Percentiles rank a stretch among this genome's conserved stretches.
phyloP scores from a whole-genome alignment of 2,329 filamentous ascomycete genomes.

The Lizonia empirigonia region DNA sequence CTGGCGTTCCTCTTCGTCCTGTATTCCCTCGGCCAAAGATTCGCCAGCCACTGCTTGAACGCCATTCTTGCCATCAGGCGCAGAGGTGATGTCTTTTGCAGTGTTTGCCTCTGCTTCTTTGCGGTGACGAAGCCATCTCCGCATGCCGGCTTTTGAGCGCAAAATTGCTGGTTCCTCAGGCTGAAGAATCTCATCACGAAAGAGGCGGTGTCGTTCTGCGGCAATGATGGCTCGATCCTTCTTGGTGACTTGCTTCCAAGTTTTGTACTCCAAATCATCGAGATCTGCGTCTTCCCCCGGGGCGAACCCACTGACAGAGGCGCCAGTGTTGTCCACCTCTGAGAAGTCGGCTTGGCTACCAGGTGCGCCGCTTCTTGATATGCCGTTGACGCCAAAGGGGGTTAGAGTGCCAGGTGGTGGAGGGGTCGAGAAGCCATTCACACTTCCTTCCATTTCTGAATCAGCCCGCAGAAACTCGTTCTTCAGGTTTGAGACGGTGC shows the following conservation, averaged over 20 bases:
- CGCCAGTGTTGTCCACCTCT: constrained; percentile 77
- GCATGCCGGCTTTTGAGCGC: constrained; percentile 85
- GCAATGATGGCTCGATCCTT: constrained; percentile 88
- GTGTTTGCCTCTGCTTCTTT: constrained; percentile 62
- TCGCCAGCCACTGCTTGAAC: constrained; percentile 64
- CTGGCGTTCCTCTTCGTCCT: constrained; percentile 75
- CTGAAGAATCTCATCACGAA: constrained; percentile 84
- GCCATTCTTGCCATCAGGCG: constrained; percentile 53
- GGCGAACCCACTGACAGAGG: constrained; percentile 69
- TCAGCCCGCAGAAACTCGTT: constrained; percentile 65
- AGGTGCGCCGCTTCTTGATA: constrained; percentile 60
- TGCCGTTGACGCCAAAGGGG: constrained; percentile 72
- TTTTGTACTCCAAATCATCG: constrained; percentile 89
- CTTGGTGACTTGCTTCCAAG: constrained; percentile 99
- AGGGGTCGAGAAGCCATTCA: constrained; percentile 85
- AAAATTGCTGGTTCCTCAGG: constrained; percentile 85
- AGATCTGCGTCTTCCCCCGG: constrained; percentile 79
- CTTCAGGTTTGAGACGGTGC: constrained; percentile 56
- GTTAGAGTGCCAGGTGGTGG: constrained; percentile 80
- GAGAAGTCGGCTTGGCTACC: constrained; percentile 81
- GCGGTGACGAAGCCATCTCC: constrained; percentile 80
- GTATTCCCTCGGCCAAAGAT: constrained; percentile 92
- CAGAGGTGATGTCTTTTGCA: constrained; percentile 56
- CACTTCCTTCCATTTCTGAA: constrained; percentile 81
- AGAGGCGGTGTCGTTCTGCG: constrained; percentile 83